A percentile compares a stretch with the other conserved stretches of the same genome.
Evolutionary conservation across 2,329 filamentous ascomycete species (phyloP).

Genomic region (Colletotrichum magnum): DNA sequence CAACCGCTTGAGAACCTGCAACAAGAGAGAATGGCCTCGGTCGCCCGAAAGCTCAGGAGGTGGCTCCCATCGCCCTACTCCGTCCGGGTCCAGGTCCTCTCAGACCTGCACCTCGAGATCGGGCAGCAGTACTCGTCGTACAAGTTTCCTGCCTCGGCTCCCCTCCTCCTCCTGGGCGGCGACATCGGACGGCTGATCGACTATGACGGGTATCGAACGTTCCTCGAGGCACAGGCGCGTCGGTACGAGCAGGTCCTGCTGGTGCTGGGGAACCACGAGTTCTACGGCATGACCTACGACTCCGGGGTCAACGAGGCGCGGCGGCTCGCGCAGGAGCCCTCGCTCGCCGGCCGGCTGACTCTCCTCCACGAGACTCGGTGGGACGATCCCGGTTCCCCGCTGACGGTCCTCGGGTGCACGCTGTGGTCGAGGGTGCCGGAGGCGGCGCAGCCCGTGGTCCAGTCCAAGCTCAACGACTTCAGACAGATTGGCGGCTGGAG

Average conservation of each 20-base stretch:
- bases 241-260: neutral
- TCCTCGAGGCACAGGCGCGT: neutral
- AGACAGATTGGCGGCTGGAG: neutral
- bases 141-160: neutral
- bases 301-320: neutral
- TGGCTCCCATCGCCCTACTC: neutral
- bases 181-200: neutral
- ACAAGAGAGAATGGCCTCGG: neutral
- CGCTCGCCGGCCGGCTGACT: neutral
- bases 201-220: neutral
- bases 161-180: neutral
- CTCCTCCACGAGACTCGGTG: neutral
- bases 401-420: neutral
- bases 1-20: neutral
- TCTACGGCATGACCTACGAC: neutral
- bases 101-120: neutral
- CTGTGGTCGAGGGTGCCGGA: neutral
- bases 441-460: neutral
- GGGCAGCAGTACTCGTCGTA: neutral
- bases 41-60: neutral
- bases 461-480: neutral
- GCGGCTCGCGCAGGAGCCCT: neutral
- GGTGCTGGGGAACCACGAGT: neutral
- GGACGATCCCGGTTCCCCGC: neutral
- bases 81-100: neutral